These are phyloP conservation scores for Epichloe coenophiala DNA, from an alignment of 2,329 filamentous ascomycete genomes.

Conservation along the genomic window DNA sequence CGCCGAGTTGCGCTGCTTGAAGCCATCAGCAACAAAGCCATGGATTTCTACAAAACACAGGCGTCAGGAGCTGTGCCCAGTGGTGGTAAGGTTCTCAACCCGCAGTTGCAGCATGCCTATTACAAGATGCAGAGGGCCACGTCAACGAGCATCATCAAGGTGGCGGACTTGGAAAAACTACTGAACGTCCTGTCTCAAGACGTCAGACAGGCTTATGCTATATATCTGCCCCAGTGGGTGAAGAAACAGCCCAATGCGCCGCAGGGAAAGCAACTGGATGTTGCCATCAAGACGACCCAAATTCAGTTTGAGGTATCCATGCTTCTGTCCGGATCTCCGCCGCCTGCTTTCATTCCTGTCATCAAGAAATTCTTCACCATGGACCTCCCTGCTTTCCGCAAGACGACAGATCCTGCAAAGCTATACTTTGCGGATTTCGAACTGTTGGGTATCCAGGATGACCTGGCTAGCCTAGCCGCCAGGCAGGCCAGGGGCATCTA, in stretches of 20 bases:
- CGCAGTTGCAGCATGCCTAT: conserved; percentile 43
- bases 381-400: conserved; percentile 44
- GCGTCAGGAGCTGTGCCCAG: conserved; percentile 26
- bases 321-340: conserved; percentile 34
- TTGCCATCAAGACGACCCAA: conserved; percentile 31
- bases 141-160: conserved; percentile 39
- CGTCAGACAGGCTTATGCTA: conserved; percentile 36
- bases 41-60: conserved; percentile 35
- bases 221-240: conserved; percentile 29
- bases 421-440: conserved; percentile 62
- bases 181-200: conserved; percentile 35
- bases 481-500: conserved; percentile 24
- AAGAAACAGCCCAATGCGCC: conserved; percentile 33
- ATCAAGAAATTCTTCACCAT: conserved; percentile 52
- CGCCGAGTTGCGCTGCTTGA: conserved; percentile 49
- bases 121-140: conserved; percentile 38
- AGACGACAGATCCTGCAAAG: conserved; percentile 47
- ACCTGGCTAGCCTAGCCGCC: conserved; percentile 31
- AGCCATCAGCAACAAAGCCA: conserved; percentile 31
- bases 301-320: conserved; percentile 37
- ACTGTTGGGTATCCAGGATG: conserved; percentile 52
- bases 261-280: conserved; percentile 28
- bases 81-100: conserved; percentile 27
- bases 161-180: conserved; percentile 49
- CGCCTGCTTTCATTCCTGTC: conserved; percentile 36